phyloP scores from a whole-genome alignment of 2,329 filamentous ascomycete genomes.

The Ambrosiella xylebori region DNA sequence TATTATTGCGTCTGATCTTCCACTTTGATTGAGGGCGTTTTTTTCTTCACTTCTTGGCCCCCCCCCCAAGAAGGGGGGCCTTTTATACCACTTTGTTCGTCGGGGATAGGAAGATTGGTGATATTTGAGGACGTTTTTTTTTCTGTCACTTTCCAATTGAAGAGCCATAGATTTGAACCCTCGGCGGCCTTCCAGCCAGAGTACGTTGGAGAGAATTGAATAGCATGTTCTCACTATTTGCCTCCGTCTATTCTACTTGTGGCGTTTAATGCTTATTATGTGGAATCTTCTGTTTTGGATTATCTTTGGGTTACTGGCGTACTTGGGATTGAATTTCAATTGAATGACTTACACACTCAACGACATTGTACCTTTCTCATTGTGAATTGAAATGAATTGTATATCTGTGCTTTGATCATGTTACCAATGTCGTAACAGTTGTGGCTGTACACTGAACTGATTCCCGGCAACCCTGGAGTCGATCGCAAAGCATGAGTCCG shows the following conservation, averaged over 20 bases:
- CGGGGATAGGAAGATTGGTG: constrained; percentile 13
- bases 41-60: constrained; percentile 7
- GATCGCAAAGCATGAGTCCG: neutral
- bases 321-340: constrained; percentile 8
- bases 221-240: constrained; percentile 12
- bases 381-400: neutral
- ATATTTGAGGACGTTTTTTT: constrained; percentile 12
- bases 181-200: neutral
- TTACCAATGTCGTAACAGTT: neutral
- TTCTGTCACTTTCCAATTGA: constrained; percentile 1
- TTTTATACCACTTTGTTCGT: constrained; percentile 13
- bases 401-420: neutral
- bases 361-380: neutral
- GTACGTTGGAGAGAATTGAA: constrained; percentile 7
- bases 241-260: constrained; percentile 5
- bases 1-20: neutral
- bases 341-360: constrained; percentile 10
- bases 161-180: neutral
- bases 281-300: neutral
- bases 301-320: neutral
- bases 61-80: neutral
- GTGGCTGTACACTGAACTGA: neutral
- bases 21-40: neutral
- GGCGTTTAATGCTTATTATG: neutral
- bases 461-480: neutral